Conservation (phyloP, 495 filamentous ascomycete genomes). For the Poronia punctata region DNA sequence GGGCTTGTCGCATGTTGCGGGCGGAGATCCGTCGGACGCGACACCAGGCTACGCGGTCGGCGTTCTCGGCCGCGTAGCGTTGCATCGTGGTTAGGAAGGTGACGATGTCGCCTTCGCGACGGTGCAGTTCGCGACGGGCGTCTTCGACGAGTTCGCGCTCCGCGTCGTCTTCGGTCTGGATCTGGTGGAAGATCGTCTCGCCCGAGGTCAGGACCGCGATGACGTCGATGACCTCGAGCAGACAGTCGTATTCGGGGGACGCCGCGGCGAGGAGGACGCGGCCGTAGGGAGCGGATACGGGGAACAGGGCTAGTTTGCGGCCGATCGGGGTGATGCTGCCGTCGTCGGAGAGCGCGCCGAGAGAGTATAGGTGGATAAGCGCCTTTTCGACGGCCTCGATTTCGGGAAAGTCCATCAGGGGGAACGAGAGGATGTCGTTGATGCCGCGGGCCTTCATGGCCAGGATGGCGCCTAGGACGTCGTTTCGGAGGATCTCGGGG, state of each 20-base stretch:
- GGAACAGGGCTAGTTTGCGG: conserved; percentile 69
- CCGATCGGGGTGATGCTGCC: conserved; percentile 72
- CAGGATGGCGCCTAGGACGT: conserved; percentile 76
- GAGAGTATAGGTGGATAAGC: conserved; percentile 66
- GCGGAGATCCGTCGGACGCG: conserved; percentile 68
- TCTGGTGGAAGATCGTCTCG: conserved; percentile 80
- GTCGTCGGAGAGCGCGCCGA: conserved; percentile 66
- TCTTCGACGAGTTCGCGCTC: conserved; percentile 68
- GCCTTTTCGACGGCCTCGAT: conserved; percentile 76
- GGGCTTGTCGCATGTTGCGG: conserved; percentile 67
- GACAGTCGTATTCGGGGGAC: conserved; percentile 57
- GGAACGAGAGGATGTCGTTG: conserved; percentile 74
- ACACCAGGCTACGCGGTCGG: conserved; percentile 71
- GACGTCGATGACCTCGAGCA: conserved; percentile 84
- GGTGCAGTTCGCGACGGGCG: conserved; percentile 63
- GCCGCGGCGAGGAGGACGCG: conserved; percentile 78
- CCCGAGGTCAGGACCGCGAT: conserved; percentile 77
- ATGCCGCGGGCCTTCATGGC: conserved; percentile 92
- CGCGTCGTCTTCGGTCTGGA: conserved; percentile 81
- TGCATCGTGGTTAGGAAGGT: conserved; percentile 81
- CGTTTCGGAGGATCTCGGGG: conserved; percentile 87
- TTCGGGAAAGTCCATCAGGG: conserved; percentile 75
- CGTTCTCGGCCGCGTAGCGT: conserved; percentile 65
- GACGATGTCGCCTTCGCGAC: conserved; percentile 83
- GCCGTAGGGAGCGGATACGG: conserved; percentile 73